A percentile compares a stretch with the other conserved stretches of the same genome.
Conservation (phyloP, 1,284 basidiomycete species). For the Boletus mariae region DNA sequence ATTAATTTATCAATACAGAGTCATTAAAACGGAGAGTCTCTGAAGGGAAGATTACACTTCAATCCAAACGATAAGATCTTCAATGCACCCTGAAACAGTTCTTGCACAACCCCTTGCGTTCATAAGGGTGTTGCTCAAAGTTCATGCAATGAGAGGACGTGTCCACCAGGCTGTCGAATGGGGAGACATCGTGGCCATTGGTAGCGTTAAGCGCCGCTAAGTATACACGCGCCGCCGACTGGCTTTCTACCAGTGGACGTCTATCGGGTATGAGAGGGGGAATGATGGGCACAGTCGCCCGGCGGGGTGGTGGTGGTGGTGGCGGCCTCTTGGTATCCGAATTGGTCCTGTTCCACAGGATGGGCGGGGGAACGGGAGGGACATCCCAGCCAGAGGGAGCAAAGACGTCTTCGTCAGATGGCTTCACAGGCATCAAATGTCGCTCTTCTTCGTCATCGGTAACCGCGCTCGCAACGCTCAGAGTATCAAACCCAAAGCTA, state of each 20-base stretch:
- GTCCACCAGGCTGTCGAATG: constrained; percentile 33
- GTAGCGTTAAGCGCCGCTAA: constrained; percentile 1
- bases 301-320: constrained; percentile 41
- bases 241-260: constrained; percentile 11
- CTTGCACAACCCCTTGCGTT: constrained; percentile 23
- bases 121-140: constrained; percentile 21
- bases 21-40: neutral
- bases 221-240: constrained; percentile 9
- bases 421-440: constrained; percentile 29
- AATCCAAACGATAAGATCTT: neutral
- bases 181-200: constrained; percentile 18
- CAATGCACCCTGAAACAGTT: constrained; percentile 28
- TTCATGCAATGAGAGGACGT: constrained; percentile 16
- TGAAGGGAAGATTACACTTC: neutral
- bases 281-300: constrained; percentile 21
- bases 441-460: constrained; percentile 42
- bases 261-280: constrained; percentile 26
- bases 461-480: constrained; percentile 41
- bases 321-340: constrained; percentile 32
- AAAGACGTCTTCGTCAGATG: constrained; percentile 15
- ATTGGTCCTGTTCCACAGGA: constrained; percentile 29
- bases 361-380: constrained; percentile 26
- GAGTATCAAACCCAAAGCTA: constrained; percentile 36
- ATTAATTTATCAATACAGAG: neutral
- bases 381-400: constrained; percentile 14